Evolutionary conservation across 2,329 filamentous ascomycete genomes (phyloP).

Genomic region (Monosporascus sp.): DNA sequence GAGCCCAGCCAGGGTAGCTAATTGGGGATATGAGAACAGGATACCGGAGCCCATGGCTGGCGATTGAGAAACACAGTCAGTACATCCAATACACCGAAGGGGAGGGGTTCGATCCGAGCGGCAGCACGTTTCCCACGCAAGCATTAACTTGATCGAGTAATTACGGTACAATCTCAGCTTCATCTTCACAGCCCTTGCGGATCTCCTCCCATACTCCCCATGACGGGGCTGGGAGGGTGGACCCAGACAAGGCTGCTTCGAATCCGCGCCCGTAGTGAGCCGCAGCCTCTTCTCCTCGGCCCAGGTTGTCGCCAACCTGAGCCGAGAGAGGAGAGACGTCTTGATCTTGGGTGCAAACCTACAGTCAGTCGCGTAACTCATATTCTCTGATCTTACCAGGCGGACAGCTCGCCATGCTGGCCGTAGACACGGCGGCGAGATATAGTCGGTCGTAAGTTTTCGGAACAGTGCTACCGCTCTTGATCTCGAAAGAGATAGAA

Average conservation of each 20-base stretch:
- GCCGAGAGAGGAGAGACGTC: conserved; percentile 20
- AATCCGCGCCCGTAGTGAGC: conserved; percentile 86
- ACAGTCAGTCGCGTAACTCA: conserved; percentile 26
- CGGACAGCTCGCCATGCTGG: not conserved
- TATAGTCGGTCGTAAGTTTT: not conserved
- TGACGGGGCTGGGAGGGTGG: conserved; percentile 39
- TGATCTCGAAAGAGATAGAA: conserved; percentile 35
- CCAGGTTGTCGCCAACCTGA: conserved; percentile 1
- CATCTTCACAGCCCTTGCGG: conserved; percentile 37
- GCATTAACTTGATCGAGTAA: conserved; percentile 98
- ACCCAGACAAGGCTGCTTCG: conserved; percentile 40
- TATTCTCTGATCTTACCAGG: conserved; percentile 15
- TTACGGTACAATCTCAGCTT: conserved; percentile 96
- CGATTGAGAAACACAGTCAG: conserved; percentile 34
- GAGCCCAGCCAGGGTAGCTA: conserved; percentile 72
- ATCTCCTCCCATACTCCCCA: conserved; percentile 30
- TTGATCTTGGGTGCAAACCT: conserved; percentile 42
- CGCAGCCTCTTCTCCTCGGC: conserved; percentile 38
- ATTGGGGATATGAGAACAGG: conserved; percentile 74
- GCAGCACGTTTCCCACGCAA: conserved; percentile 98
- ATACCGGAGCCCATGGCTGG: conserved; percentile 79
- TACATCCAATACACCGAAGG: conserved; percentile 14
- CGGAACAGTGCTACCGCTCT: conserved; percentile 56
- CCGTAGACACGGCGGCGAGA: not conserved
- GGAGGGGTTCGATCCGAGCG: conserved; percentile 53